Base-by-base conservation (phyloP, 2,329 filamentous ascomycete genomes). In the Trichoderma arundinaceum region DNA sequence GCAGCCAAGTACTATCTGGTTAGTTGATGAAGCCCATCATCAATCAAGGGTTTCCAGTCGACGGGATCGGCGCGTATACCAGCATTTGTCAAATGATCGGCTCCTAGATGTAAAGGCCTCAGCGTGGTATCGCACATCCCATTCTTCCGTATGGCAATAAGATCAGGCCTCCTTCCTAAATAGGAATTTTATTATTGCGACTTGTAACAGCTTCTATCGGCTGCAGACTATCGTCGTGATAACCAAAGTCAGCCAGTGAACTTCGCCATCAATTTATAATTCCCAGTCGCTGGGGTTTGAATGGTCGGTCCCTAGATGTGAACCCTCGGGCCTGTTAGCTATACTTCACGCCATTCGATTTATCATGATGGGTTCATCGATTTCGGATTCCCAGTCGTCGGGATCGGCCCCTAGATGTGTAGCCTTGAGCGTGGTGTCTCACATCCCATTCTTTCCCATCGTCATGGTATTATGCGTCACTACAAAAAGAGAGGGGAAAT, bases 391-490 rank as follows among this genome's bases (percentile, higher is more conserved):
- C 35, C 57, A 51, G 2, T 39, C 28, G 19, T 17, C 12, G 28
- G 48, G 41, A 56, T 59, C 63, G 48, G 51, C 58, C 58, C 54
- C 48, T 44, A 63, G 51, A 35, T 46, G 60, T 53, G 19, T 19
- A 53, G 19, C 49, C 39, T 63, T 54, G 39, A 22, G 57, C 64
- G 41, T 46, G 54, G 49, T 66, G 68, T 69, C 62, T 65, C 66
- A 68, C 67, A 68, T 67, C 65, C 63, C 70, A 71, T 69, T 71
- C 68, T 71, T 71, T 63, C 35, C 41, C 28, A 69, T 69, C 68
- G 68, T 67, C 28, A 69, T 56, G 62, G 13, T 35, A 54, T 46
- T 62, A 56, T 39, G 38, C 33, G 39, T 59, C 33, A 44, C 44
- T 60, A 12, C 56, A 57, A 48, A 49, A 60, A 57, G 44, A 59